Base-by-base conservation (phyloP, 495 filamentous ascomycete genomes). In the Penicillium salamii region DNA sequence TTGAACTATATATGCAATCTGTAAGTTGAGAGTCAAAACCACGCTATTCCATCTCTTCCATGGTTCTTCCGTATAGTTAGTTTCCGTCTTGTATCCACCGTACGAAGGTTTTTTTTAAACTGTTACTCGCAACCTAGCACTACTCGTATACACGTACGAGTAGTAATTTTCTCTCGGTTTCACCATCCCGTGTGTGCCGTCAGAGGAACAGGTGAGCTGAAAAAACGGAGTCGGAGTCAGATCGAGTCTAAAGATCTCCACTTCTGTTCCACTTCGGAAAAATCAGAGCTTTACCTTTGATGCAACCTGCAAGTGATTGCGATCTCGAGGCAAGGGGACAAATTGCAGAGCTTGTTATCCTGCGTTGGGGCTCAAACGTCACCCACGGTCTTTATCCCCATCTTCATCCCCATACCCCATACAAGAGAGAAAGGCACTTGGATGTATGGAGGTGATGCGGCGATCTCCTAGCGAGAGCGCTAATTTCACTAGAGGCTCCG, bases 41-140 rank as follows among this genome's bases (percentile, higher is more conserved):
- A 11, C 12, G 53, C 12, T 31, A 35, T 54, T 55, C 53, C 35
- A 46, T 41, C 39, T 52, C 47, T 58, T 58, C 57, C 52, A 58
- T 50, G 61, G 58, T 53, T 58, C 58, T 61, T 58, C 54, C 15
- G 54, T 50, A 45, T 55, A 38, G 23, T 54, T 49, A 31, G 19
- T 46, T 43, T 51, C 37, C 44, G 18, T 40, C 28, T 52, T 49
- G 29, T 39, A 33, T 40, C 37, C 20, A 44, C 49, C 20, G 23
- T 26, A 26, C 23, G n/a, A n/a, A n/a, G n/a, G n/a, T n/a, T n/a
- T n/a, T n/a, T n/a, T n/a, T n/a, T n/a, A n/a, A n/a, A n/a, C n/a
- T n/a, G n/a, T n/a, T n/a, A n/a, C n/a, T n/a, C n/a, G n/a, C n/a
- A n/a, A n/a, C n/a, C n/a, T n/a, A n/a, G n/a, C n/a, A n/a, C n/a